Evolutionary conservation across 257 asterid species (phyloP).

Genomic region (Solanum bulbocastanum): DNA sequence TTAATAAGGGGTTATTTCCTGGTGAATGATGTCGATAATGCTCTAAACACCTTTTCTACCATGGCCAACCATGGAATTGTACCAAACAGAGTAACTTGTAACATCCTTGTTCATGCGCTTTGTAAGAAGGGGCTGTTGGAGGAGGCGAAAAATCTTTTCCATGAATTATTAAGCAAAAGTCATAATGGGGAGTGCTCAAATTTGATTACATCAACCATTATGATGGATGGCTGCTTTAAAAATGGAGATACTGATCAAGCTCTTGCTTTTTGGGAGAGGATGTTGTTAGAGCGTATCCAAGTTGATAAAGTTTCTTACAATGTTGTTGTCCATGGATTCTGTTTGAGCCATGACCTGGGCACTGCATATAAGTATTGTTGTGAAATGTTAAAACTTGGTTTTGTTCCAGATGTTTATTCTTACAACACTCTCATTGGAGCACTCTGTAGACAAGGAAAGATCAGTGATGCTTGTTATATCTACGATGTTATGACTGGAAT

Average conservation of each 20-base stretch:
- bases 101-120: slow-evolving; percentile 73
- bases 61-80: slow-evolving; percentile 46
- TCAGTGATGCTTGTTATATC: slow-evolving; percentile 61
- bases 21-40: slow-evolving; percentile 43
- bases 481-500: slow-evolving; percentile 55
- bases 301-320: slow-evolving; percentile 68
- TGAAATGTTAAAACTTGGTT: slow-evolving; percentile 62
- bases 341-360: slow-evolving; percentile 36
- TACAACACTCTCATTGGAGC: slow-evolving; percentile 57
- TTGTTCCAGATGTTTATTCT: slow-evolving; percentile 51
- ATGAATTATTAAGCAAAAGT: slow-evolving; percentile 34
- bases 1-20: slow-evolving; percentile 65
- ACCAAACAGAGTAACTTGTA: slow-evolving; percentile 70
- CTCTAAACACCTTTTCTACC: slow-evolving; percentile 45
- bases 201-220: slow-evolving; percentile 61
- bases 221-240: slow-evolving; percentile 73
- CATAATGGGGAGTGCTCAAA: slow-evolving; percentile 17
- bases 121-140: slow-evolving; percentile 55
- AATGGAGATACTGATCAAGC: slow-evolving; percentile 46
- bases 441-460: slow-evolving; percentile 60
- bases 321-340: slow-evolving; percentile 57
- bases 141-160: slow-evolving; percentile 43
- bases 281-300: slow-evolving; percentile 20
- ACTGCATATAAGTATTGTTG: slow-evolving; percentile 32
- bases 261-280: slow-evolving; percentile 41